These are phyloP conservation scores for Triticum monococcum DNA, from an alignment of 176 grass and related monocot species.

Conservation along the genomic window DNA sequence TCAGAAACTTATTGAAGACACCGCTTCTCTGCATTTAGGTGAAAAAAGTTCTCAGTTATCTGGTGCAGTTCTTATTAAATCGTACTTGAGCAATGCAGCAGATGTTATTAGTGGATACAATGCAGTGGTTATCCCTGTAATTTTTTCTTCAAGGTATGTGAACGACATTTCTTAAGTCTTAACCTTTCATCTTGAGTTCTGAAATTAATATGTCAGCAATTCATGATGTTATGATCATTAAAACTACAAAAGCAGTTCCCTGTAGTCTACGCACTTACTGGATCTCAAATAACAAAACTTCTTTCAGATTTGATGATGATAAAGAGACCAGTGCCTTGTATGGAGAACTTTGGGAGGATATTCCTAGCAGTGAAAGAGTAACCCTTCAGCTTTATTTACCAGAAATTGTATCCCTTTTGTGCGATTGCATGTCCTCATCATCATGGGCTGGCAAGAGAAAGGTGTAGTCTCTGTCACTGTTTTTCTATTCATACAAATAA, in stretches of 20 bases:
- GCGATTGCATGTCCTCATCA: conserved; percentile 78
- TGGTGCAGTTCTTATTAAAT: conserved; percentile 88
- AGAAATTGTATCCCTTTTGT: conserved; percentile 80
- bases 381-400: conserved; percentile 80
- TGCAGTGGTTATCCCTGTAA: conserved; percentile 68
- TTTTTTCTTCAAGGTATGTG: conserved; percentile 94
- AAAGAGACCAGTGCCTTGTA: conserved; percentile 81
- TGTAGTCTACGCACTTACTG: not conserved
- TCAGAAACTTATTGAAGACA: conserved; percentile 92
- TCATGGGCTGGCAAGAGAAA: conserved; percentile 97
- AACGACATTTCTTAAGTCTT: conserved; percentile 2
- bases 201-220: conserved; percentile 18
- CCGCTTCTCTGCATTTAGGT: conserved; percentile 71
- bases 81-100: conserved; percentile 73
- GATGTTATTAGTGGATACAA: conserved; percentile 84
- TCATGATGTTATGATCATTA: conserved; percentile 14
- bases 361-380: conserved; percentile 89
- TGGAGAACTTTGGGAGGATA: conserved; percentile 95
- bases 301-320: conserved; percentile 89
- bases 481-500: conserved; percentile 27
- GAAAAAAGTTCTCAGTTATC: conserved; percentile 88
- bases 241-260: conserved; percentile 15
- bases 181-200: conserved; percentile 19
- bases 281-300: conserved; percentile 26
- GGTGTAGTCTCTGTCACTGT: conserved; percentile 45